Evolutionary conservation across 495 filamentous ascomycete species (phyloP).

Genomic region (Annulohypoxylon maeteangense): DNA sequence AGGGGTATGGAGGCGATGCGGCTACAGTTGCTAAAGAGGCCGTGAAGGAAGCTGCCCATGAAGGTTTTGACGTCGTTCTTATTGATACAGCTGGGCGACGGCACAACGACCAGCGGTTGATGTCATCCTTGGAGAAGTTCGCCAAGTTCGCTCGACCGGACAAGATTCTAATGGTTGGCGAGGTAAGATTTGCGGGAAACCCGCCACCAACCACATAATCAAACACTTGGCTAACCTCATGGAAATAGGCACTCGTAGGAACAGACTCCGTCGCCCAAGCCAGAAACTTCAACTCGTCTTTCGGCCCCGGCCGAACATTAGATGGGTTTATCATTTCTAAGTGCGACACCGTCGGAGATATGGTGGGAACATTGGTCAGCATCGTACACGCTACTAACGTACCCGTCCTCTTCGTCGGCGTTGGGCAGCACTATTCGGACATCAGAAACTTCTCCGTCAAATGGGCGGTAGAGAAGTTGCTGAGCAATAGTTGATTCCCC

Average conservation of each 20-base stretch:
- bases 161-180: constrained; percentile 99
- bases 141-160: constrained; percentile 94
- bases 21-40: constrained; percentile 95
- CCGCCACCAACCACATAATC: background rate
- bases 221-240: constrained; percentile 28
- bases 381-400: constrained; percentile 98
- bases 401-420: constrained; percentile 91
- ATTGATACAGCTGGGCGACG: constrained; percentile 96
- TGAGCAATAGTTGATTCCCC: constrained; percentile 59
- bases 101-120: constrained; percentile 94
- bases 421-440: constrained; percentile 97
- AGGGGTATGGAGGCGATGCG: constrained; percentile 97
- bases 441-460: constrained; percentile 90
- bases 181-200: constrained; percentile 58
- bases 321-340: constrained; percentile 99
- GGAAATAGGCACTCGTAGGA: constrained; percentile 80
- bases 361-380: constrained; percentile 96
- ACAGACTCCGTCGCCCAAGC: constrained; percentile 95
- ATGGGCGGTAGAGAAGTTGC: constrained; percentile 82
- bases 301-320: constrained; percentile 79
- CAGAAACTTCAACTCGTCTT: constrained; percentile 91
- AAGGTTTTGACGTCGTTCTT: constrained; percentile 90
- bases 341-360: constrained; percentile 98
- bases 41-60: constrained; percentile 76
- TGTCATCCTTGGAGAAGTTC: constrained; percentile 96